Conservation (phyloP, 345 rosid species). For the Brassica incana region DNA sequence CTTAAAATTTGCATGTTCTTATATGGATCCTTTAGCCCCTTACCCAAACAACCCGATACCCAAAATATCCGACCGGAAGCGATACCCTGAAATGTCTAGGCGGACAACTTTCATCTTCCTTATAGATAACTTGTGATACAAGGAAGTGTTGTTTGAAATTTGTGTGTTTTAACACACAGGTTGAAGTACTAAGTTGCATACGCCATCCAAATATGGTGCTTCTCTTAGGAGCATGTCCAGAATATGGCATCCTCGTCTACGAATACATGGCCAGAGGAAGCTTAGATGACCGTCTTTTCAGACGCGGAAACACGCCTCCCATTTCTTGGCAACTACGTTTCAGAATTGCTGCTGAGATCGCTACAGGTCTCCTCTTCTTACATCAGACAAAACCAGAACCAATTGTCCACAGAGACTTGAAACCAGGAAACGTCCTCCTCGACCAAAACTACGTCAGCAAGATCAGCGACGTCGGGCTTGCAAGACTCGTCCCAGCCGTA, state of each 20-base stretch:
- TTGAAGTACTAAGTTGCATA: not conserved
- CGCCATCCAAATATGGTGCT: not conserved
- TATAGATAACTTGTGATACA: not conserved
- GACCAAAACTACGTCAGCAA: not conserved
- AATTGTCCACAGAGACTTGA: not conserved
- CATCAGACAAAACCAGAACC: not conserved
- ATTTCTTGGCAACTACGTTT: not conserved
- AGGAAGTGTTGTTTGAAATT: not conserved
- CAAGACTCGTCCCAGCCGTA: not conserved
- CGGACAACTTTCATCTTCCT: too few relatives aligned
- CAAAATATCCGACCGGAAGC: too few relatives aligned
- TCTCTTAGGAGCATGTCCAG: not conserved
- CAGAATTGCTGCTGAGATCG: not conserved
- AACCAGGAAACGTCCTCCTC: not conserved
- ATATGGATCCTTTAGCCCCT: too few relatives aligned
- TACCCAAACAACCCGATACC: too few relatives aligned
- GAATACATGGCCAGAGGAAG: not conserved
- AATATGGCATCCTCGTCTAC: not conserved
- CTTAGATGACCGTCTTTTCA: not conserved
- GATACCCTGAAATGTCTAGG: too few relatives aligned
- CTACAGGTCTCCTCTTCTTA: not conserved
- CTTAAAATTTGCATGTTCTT: too few relatives aligned
- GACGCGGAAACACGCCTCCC: not conserved
- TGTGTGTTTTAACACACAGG: not conserved
- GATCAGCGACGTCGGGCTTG: not conserved